phyloP scores from a whole-genome alignment of 2,329 filamentous ascomycete genomes.

The Elsinoe ampelina region DNA sequence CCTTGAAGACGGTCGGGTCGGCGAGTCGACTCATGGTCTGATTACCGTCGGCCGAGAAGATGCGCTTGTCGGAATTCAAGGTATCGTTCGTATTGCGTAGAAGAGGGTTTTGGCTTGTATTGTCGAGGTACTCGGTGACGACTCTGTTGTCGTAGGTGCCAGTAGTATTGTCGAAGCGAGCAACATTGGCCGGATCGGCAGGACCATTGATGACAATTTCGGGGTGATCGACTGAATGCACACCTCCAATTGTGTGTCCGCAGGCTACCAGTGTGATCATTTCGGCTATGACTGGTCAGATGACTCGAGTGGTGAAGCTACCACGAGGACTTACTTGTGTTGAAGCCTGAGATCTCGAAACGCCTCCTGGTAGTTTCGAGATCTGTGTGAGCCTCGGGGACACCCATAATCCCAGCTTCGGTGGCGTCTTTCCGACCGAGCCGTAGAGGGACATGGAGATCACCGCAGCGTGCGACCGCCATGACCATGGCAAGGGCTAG shows the following conservation, averaged over 20 bases:
- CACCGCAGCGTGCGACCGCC: slow-evolving; percentile 25
- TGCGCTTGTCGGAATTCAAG: slow-evolving; percentile 26
- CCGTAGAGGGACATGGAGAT: slow-evolving; percentile 25
- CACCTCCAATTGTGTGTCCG: slow-evolving; percentile 30
- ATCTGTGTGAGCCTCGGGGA: slow-evolving; percentile 27
- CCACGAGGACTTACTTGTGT: neutral
- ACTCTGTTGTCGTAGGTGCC: slow-evolving; percentile 24
- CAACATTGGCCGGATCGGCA: slow-evolving; percentile 20
- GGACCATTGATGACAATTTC: slow-evolving; percentile 23
- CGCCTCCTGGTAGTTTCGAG: slow-evolving; percentile 23
- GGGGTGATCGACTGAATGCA: slow-evolving; percentile 26
- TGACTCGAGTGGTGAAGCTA: neutral
- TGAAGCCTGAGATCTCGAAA: slow-evolving; percentile 27
- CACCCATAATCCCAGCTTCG: slow-evolving; percentile 19
- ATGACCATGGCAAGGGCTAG: slow-evolving; percentile 26
- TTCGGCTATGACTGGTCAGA: slow-evolving; percentile 18
- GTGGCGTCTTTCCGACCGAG: slow-evolving; percentile 28
- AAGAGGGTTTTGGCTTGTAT: slow-evolving; percentile 24
- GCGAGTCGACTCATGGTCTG: slow-evolving; percentile 25
- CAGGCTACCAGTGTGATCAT: slow-evolving; percentile 26
- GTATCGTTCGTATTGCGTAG: slow-evolving; percentile 24
- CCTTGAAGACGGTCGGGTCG: neutral
- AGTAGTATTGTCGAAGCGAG: slow-evolving; percentile 23
- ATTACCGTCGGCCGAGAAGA: slow-evolving; percentile 26
- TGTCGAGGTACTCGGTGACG: slow-evolving; percentile 26